Percentiles rank a stretch among this genome's conserved stretches.
phyloP scores from a whole-genome alignment of 108 stramenopile species.

The Asterionellopsis glacialis region DNA sequence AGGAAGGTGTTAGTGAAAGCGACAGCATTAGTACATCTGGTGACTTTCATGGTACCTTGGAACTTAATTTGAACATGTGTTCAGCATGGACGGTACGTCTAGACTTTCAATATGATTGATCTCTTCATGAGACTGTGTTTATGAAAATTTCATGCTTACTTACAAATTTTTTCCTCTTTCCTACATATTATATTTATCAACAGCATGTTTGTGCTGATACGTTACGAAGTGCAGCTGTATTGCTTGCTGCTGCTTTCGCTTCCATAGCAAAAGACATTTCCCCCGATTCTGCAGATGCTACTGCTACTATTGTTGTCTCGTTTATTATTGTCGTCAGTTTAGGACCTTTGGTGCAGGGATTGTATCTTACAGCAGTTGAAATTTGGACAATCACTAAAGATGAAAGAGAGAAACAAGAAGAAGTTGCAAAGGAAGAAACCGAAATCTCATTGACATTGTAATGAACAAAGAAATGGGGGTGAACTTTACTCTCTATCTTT shows the following conservation, averaged over 20 bases:
- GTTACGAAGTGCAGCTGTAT: conserved; percentile 52
- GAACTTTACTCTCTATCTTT: no score
- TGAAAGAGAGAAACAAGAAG: no score
- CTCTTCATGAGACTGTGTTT: not conserved
- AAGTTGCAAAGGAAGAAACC: no score
- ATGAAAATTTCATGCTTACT: not conserved
- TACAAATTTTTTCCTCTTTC: not conserved
- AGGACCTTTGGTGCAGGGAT: conserved; percentile 45
- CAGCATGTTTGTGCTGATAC: conserved; percentile 75
- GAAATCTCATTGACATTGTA: no score
- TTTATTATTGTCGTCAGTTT: conserved; percentile 42
- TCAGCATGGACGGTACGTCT: conserved; percentile 61
- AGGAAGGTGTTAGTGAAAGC: no score
- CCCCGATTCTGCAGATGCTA: conserved; percentile 41
- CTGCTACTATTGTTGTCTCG: conserved; percentile 54
- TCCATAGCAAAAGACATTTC: conserved; percentile 13
- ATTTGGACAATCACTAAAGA: conserved; percentile 4
- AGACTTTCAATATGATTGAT: not conserved
- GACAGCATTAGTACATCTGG: no score
- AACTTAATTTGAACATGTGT: conserved; percentile 63
- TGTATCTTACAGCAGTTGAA: conserved; percentile 20
- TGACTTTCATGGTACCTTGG: not conserved
- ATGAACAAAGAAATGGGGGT: no score
- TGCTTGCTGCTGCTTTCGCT: conserved; percentile 53
- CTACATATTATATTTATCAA: not conserved